Evolutionary conservation across 306 rosid species (phyloP), one percentile per base, ranked within the genome.

Genomic region (Inga laurina): DNA sequence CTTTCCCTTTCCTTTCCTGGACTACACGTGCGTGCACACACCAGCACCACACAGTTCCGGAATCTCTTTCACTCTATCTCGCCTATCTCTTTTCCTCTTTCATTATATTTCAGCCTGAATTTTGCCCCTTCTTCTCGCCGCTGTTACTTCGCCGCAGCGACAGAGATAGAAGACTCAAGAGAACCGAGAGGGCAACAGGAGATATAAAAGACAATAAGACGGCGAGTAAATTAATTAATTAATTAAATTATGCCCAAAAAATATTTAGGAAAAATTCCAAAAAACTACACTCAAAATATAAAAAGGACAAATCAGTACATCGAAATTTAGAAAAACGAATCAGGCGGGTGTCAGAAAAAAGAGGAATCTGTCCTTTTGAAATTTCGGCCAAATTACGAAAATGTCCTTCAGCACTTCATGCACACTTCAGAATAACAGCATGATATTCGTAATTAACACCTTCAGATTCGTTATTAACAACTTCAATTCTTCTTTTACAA

Each of bases 51-150:
- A 77, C 59, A 57, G 22, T 39, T 61, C 43, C 24, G 30, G 45
- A 57, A 16, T 76, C 48, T 76, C 71, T 59, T 14, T 0, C 54
- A 7, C 45, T 44, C 5, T 54, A 4, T 21, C 22, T 19, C n/a
- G 7, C 13, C 43, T 56, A 2, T 79, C n/a, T 34, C 13, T 32
- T 12, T 12, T 76, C n/a, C 68, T 18, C 52, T 48, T 24, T 56
- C 59, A 8, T 27, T 73, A 22, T 79, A 19, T 71, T 16, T 71
- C 32, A 69, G 49, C 70, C 80, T 41, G 46, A 69, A 54, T 65
- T 77, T 74, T 48, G 82, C 83, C 77, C 78, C 91, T 43, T 32
- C 71, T 41, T 54, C 78, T 48, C 68, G 78, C 76, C 54, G 76
- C 82, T 35, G 75, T 24, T 27, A 27, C 30, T 27, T 27, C 30